Conservation (phyloP, 805 yeast genomes). For the Kockiozyma suomiensis region DNA sequence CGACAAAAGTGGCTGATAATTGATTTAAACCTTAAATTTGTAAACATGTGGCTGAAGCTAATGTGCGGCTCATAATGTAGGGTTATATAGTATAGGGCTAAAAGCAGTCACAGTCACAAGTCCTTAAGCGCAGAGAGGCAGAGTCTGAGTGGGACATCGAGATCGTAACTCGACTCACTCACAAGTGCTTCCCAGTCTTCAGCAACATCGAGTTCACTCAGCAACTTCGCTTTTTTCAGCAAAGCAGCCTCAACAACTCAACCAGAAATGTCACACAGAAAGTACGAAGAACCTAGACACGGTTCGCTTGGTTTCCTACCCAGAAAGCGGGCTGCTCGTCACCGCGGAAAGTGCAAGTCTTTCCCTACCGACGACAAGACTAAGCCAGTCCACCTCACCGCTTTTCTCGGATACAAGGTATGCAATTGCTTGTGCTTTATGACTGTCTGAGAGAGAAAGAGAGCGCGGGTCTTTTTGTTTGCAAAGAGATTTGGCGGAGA, state of each 20-base stretch:
- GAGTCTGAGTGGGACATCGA: not conserved
- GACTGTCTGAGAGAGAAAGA: not conserved
- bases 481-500: not conserved
- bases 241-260: conserved; percentile 10
- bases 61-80: no score
- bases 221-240: conserved; percentile 17
- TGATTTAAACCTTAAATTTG: no score
- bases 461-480: not conserved
- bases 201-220: conserved; percentile 7
- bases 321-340: conserved; percentile 99
- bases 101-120: conserved; percentile 1
- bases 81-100: not conserved
- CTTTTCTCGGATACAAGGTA: conserved; percentile 94
- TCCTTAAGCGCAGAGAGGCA: no score
- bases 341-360: conserved; percentile 98
- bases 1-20: no score
- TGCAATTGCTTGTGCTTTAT: not conserved
- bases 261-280: conserved; percentile 93
- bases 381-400: conserved; percentile 98
- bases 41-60: no score
- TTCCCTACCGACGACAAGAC: conserved; percentile 99
- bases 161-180: not conserved
- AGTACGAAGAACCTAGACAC: conserved; percentile 99
- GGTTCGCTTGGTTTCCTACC: conserved; percentile 99
- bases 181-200: not conserved